These are phyloP conservation scores for Stylonectria norvegica DNA, from an alignment of 2,329 filamentous ascomycete genomes.

Conservation along the genomic window DNA sequence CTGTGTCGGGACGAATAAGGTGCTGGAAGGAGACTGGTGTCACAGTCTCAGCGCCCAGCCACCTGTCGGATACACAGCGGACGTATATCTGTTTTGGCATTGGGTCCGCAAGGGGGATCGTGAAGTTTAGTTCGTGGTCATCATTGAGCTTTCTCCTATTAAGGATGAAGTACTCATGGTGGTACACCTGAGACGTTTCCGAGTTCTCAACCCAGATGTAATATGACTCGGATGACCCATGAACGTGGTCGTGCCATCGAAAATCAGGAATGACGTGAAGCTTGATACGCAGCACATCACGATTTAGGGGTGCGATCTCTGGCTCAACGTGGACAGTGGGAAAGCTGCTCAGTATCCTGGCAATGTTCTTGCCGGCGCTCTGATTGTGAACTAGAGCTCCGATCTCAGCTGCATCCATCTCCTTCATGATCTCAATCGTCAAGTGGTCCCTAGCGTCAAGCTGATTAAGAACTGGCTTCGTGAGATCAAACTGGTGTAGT, in stretches of 20 bases:
- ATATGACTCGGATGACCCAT: constrained; percentile 92
- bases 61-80: constrained; percentile 87
- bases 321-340: constrained; percentile 87
- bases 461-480: constrained; percentile 76
- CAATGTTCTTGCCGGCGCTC: constrained; percentile 77
- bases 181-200: constrained; percentile 94
- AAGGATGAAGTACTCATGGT: constrained; percentile 95
- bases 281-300: constrained; percentile 89
- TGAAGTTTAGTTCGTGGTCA: constrained; percentile 97
- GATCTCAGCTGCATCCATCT: constrained; percentile 92
- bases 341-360: constrained; percentile 82
- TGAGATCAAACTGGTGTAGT: constrained; percentile 89
- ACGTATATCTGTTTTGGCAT: constrained; percentile 95
- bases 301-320: constrained; percentile 91
- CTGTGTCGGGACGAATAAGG: constrained; percentile 92
- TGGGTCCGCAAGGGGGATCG: constrained; percentile 90
- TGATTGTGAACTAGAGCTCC: constrained; percentile 88
- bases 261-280: constrained; percentile 87
- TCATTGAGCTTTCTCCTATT: constrained; percentile 86
- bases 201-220: constrained; percentile 99
- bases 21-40: constrained; percentile 96
- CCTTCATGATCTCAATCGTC: constrained; percentile 78
- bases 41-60: constrained; percentile 95
- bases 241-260: constrained; percentile 87
- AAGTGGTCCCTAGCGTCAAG: constrained; percentile 75